A percentile compares a stretch with the other conserved stretches of the same genome.
phyloP scores from a whole-genome alignment of 176 grass and related monocot species.

The maize (Zea mays) region DNA sequence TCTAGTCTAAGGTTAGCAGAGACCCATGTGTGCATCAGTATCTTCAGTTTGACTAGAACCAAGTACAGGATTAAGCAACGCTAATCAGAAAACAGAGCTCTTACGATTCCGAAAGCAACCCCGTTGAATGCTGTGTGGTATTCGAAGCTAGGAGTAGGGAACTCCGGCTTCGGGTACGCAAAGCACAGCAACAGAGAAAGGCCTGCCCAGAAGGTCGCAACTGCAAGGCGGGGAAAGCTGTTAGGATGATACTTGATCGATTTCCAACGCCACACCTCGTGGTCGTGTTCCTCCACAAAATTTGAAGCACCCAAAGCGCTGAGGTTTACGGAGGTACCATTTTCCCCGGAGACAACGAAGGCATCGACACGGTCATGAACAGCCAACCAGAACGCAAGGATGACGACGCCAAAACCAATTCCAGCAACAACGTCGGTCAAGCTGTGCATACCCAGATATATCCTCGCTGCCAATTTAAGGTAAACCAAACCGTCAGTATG shows the following conservation, averaged over 20 bases:
- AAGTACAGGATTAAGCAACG: not conserved
- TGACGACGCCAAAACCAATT: slow-evolving; percentile 60
- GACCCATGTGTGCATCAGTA: no score
- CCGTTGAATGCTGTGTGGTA: slow-evolving; percentile 90
- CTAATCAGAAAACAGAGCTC: slow-evolving; percentile 1
- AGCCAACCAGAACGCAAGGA: slow-evolving; percentile 83
- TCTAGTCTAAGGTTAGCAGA: not conserved
- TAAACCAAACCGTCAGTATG: slow-evolving; percentile 29
- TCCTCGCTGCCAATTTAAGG: slow-evolving; percentile 61
- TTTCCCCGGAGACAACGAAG: slow-evolving; percentile 80
- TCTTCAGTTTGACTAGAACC: slow-evolving; percentile 28
- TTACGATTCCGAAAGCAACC: slow-evolving; percentile 97
- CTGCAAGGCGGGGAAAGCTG: slow-evolving; percentile 39
- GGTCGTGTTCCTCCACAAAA: no score
- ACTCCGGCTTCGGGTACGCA: slow-evolving; percentile 86
- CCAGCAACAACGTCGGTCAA: slow-evolving; percentile 75
- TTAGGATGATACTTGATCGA: not conserved
- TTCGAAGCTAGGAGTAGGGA: slow-evolving; percentile 94
- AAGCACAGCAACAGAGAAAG: slow-evolving; percentile 79
- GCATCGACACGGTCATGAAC: slow-evolving; percentile 66
- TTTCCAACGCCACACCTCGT: slow-evolving; percentile 12
- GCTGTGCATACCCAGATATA: slow-evolving; percentile 99
- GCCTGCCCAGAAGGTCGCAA: slow-evolving; percentile 82
- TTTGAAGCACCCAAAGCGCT: not conserved
- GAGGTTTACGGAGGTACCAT: slow-evolving; percentile 58